Evolutionary conservation across 2,329 filamentous ascomycete species (phyloP).

Genomic region (Arthrobotrys entomopaga): DNA sequence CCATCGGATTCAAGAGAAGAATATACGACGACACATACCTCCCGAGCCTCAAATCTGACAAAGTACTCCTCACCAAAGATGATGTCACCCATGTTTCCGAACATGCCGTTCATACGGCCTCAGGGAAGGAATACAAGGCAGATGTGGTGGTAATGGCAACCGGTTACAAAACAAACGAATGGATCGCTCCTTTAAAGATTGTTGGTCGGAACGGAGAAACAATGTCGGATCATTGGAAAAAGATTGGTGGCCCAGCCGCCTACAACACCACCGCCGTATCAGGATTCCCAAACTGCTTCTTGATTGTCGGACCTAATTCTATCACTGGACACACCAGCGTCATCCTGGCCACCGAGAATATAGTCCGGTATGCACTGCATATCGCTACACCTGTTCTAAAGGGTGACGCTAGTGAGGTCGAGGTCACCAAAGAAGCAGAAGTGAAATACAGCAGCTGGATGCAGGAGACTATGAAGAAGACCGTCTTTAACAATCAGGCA

Average conservation of each 20-base stretch:
- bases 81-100: slow-evolving; percentile 66
- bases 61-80: slow-evolving; percentile 68
- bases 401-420: slow-evolving; percentile 64
- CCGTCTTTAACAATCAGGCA: slow-evolving; percentile 36
- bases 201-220: slow-evolving; percentile 66
- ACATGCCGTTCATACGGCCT: slow-evolving; percentile 61
- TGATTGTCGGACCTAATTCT: slow-evolving; percentile 70
- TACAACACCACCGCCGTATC: slow-evolving; percentile 71
- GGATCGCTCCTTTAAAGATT: slow-evolving; percentile 68
- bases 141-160: slow-evolving; percentile 73
- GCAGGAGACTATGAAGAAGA: slow-evolving; percentile 60
- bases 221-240: slow-evolving; percentile 69
- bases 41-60: slow-evolving; percentile 66
- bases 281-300: slow-evolving; percentile 74
- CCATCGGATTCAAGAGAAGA: slow-evolving; percentile 72
- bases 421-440: slow-evolving; percentile 66
- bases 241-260: slow-evolving; percentile 70
- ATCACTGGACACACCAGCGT: slow-evolving; percentile 72
- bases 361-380: slow-evolving; percentile 70
- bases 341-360: slow-evolving; percentile 71
- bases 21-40: slow-evolving; percentile 71
- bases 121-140: slow-evolving; percentile 65
- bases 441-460: slow-evolving; percentile 65
- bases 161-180: slow-evolving; percentile 70
- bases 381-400: slow-evolving; percentile 68